Conservation (phyloP, 176 grass and related monocot species). For the Dactylis glomerata region DNA sequence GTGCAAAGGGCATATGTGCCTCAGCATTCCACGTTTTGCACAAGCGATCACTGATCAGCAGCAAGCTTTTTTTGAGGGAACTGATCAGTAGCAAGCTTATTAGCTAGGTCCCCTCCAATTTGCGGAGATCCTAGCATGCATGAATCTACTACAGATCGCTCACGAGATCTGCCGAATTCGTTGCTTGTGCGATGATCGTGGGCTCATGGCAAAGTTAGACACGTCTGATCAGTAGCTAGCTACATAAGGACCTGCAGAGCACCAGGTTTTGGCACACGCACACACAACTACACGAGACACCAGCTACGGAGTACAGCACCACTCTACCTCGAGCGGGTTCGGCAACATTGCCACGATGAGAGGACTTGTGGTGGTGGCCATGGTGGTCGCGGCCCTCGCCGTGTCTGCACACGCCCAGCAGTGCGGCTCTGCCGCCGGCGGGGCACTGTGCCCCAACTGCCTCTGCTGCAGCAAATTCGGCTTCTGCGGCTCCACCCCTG, state of each 20-base stretch:
- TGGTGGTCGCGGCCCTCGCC: conserved; percentile 1
- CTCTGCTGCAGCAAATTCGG: not conserved
- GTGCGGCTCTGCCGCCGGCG: conserved; percentile 2
- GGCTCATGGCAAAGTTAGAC: not conserved
- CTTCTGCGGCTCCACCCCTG: not conserved
- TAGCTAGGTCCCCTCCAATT: not conserved
- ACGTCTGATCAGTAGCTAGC: not conserved
- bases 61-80: no score
- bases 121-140: not conserved
- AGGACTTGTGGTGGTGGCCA: not conserved
- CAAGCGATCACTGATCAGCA: not conserved
- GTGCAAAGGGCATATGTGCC: not conserved
- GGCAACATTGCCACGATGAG: not conserved
- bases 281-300: not conserved
- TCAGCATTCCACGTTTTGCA: not conserved
- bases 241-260: not conserved
- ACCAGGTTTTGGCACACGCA: not conserved
- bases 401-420: not conserved
- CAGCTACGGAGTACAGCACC: not conserved
- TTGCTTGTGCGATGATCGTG: not conserved
- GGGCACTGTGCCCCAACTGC: conserved; percentile 3
- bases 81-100: not conserved
- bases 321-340: not conserved
- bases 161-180: not conserved
- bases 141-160: not conserved